These are phyloP conservation scores for Claviceps africana DNA, from an alignment of 2,329 filamentous ascomycete species.

Conservation along the genomic window DNA sequence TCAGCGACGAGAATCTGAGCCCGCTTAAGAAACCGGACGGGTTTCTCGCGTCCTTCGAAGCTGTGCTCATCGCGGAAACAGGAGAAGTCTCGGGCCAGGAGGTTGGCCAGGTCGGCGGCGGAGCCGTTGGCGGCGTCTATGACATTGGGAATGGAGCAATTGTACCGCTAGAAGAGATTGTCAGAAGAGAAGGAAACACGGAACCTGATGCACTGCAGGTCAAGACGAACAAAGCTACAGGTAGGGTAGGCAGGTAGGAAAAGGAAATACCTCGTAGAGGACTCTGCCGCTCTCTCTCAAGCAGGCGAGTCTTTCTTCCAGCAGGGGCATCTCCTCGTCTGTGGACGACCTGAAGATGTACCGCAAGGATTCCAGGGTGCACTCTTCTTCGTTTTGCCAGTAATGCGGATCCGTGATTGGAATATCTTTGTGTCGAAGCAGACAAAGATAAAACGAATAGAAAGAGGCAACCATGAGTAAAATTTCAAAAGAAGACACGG, in stretches of 20 bases:
- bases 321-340: slow-evolving; percentile 72
- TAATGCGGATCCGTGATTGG: slow-evolving; percentile 81
- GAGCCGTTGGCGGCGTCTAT: slow-evolving; percentile 63
- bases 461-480: neutral
- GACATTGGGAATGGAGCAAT: slow-evolving; percentile 59
- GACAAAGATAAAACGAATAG: neutral
- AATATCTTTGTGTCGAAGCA: slow-evolving; percentile 40
- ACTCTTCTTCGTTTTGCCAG: slow-evolving; percentile 66
- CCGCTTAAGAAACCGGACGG: slow-evolving; percentile 76
- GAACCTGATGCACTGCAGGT: neutral
- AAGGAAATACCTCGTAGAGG: slow-evolving; percentile 49
- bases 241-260: neutral
- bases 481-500: neutral
- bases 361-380: slow-evolving; percentile 56
- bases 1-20: slow-evolving; percentile 95
- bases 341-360: slow-evolving; percentile 80
- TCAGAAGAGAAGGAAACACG: neutral
- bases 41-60: slow-evolving; percentile 56
- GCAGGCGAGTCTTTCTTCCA: slow-evolving; percentile 63
- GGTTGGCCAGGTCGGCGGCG: slow-evolving; percentile 72
- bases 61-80: slow-evolving; percentile 73
- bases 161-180: slow-evolving; percentile 45
- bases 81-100: slow-evolving; percentile 66
- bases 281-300: slow-evolving; percentile 72
- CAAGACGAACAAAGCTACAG: neutral